A percentile compares a stretch with the other conserved stretches of the same genome.
Evolutionary conservation across 805 yeast species (phyloP).

Genomic region (Wickerhamiella kurtzmanii): DNA sequence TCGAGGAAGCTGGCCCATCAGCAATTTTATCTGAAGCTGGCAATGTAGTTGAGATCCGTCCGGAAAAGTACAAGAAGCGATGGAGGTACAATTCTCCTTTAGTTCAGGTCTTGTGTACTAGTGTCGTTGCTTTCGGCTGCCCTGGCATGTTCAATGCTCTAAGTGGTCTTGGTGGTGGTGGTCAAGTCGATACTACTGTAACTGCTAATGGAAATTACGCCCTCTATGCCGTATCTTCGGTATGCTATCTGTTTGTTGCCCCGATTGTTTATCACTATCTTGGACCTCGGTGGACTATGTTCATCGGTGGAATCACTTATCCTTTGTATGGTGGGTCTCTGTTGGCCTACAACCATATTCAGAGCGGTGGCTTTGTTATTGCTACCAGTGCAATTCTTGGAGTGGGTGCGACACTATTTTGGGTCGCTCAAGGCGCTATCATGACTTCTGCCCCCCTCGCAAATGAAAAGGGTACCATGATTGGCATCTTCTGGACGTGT

Average conservation of each 20-base stretch:
- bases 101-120: constrained; percentile 20
- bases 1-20: not conserved
- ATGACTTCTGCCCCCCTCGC: constrained; percentile 44
- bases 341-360: constrained; percentile 34
- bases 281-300: constrained; percentile 25
- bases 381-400: constrained; percentile 49
- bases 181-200: constrained; percentile 22
- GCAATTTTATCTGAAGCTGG: not conserved
- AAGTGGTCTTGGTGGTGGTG: constrained; percentile 24
- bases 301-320: constrained; percentile 44
- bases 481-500: constrained; percentile 45
- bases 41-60: not conserved
- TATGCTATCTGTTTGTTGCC: constrained; percentile 20
- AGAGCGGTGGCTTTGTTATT: constrained; percentile 39
- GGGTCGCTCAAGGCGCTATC: constrained; percentile 49
- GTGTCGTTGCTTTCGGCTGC: constrained; percentile 24
- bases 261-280: constrained; percentile 22
- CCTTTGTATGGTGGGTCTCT: constrained; percentile 41
- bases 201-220: constrained; percentile 24
- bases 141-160: constrained; percentile 27
- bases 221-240: constrained; percentile 21
- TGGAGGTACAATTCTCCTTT: constrained; percentile 12
- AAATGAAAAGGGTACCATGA: constrained; percentile 36
- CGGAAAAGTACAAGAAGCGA: constrained; percentile 2
- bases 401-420: constrained; percentile 38